Evolutionary conservation across 495 filamentous ascomycete species (phyloP), one percentile per base, ranked within the genome.

Genomic region (Articulospora tetracladia): DNA sequence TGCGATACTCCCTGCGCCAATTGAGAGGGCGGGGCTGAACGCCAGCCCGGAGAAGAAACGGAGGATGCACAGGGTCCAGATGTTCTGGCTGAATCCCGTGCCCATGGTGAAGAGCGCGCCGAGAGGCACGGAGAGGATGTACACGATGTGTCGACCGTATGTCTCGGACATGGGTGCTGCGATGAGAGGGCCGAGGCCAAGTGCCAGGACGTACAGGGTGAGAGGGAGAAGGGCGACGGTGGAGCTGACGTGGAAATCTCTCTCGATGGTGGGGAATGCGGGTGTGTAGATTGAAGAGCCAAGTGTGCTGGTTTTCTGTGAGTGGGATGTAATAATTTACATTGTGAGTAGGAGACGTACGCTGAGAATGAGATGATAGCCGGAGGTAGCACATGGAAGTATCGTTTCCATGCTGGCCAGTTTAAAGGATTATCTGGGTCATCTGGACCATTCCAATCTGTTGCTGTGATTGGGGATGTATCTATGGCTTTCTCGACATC

Each of bases 31-130:
- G 0, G 85, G 82, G 36, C 77, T 79, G 23, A 77, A 83, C 23
- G 77, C 71, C 2, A 85, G 65, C 0, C 86, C 88, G 0, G 86
- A 82, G 20, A 91, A 73, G 67, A 89, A 83, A 6, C 88, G 78
- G 32, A 80, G 79, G 51, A 85, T 71, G 19, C 80, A 72, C 13
- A 90, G 68, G 0, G 77, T 74, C 26, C 72, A 80, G 46, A 90
- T 80, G 23, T 72, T 81, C 19, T 78, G 74, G 1, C 83, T 77
- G 22, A 86, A 73, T 0, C 79, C 85, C 11, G 81, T 77, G 17
- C 87, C 88, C 12, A 89, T 60, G 0, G 79, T 81, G 70, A 90
- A 91, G 6, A 89, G 66, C n/a, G 78, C 77, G 44, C 74, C 82
- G 0, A 85, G 22, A 0, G 82, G 82, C 0, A 76, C 64, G 1